Evolutionary conservation across 139 green algal species (phyloP), one percentile per base, ranked within the genome.

Genomic region (Chlorella sp.): DNA sequence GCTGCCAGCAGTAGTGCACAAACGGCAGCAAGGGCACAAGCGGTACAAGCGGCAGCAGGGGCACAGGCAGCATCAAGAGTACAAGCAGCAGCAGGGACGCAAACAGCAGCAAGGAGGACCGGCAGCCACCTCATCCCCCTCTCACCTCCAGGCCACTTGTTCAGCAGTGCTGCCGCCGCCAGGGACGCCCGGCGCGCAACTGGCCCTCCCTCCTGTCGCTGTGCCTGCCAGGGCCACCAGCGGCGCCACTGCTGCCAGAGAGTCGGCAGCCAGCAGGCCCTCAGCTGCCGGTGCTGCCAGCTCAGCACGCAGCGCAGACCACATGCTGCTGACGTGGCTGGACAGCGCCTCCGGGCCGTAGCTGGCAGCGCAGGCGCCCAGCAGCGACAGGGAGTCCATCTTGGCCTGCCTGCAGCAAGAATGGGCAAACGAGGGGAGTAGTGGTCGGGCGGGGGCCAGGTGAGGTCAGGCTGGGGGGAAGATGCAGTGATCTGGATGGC

Each of bases 401-500:
- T 94, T 94, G n/a, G 91, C 91, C 40, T 94, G 91, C 81, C 85
- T 91, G 89, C 84, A 83, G 30, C 28, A 0, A 26, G 37, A 14
- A 14, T 14, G 64, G 64, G 64, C 64, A 71, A 30, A 28, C 9
- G 48, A 9, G 48, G 48, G n/a, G n/a, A n/a, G n/a, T n/a, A n/a
- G n/a, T n/a, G n/a, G n/a, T n/a, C n/a, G n/a, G n/a, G n/a, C n/a
- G n/a, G n/a, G n/a, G n/a, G n/a, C n/a, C n/a, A 57, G 48, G 5
- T 16, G 48, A 9, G 48, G 48, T 57, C 48, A 57, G 48, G 48
- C 48, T 5, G 48, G 9, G 48, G 48, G 48, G 48, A 5, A 57
- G 48, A 5, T 16, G 48, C 48, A 57, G 48, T 57, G 48, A 5
- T 57, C 48, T 9, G 5, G 48, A 57, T 57, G 48, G 48, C 48